A percentile compares a stretch with the other conserved stretches of the same genome.
Conservation (phyloP, 805 yeast genomes). For the Starmerella floricola region DNA sequence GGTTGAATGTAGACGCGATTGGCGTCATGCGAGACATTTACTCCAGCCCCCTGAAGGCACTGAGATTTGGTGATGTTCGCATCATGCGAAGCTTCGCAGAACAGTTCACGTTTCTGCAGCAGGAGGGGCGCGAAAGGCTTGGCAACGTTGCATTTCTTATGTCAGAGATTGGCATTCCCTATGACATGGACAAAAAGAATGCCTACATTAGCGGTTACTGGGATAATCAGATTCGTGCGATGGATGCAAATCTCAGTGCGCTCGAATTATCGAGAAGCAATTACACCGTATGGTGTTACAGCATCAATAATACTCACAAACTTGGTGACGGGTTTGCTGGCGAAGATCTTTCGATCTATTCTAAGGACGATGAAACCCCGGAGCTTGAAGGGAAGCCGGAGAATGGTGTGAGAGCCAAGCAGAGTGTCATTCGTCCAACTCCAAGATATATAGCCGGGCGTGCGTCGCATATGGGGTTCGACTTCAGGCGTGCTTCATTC, state of each 20-base stretch:
- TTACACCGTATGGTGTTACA: conserved; percentile 80
- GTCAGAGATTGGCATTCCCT: conserved; percentile 96
- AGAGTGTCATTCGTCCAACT: conserved; percentile 68
- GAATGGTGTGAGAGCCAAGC: conserved; percentile 62
- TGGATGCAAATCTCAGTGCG: conserved; percentile 72
- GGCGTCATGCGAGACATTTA: conserved; percentile 77
- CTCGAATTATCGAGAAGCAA: conserved; percentile 61
- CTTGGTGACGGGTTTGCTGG: conserved; percentile 92
- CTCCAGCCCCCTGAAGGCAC: conserved; percentile 61
- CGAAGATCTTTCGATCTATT: conserved; percentile 86
- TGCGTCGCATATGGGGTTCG: conserved; percentile 45
- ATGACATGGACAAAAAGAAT: conserved; percentile 75
- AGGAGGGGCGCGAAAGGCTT: conserved; percentile 48
- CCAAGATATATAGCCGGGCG: conserved; percentile 54
- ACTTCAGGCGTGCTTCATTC: conserved; percentile 39
- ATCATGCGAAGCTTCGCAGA: conserved; percentile 59
- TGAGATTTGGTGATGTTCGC: conserved; percentile 54
- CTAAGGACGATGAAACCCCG: conserved; percentile 28
- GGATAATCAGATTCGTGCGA: conserved; percentile 61
- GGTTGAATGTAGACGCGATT: conserved; percentile 74
- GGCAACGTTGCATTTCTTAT: conserved; percentile 68
- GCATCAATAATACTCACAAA: conserved; percentile 56
- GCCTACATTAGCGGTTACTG: conserved; percentile 60
- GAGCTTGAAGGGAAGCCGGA: conserved; percentile 10
- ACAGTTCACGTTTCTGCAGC: conserved; percentile 55